These are phyloP conservation scores for Phanerodontia chrysosporium DNA, from an alignment of 768 basidiomycete genomes.

Conservation along the genomic window DNA sequence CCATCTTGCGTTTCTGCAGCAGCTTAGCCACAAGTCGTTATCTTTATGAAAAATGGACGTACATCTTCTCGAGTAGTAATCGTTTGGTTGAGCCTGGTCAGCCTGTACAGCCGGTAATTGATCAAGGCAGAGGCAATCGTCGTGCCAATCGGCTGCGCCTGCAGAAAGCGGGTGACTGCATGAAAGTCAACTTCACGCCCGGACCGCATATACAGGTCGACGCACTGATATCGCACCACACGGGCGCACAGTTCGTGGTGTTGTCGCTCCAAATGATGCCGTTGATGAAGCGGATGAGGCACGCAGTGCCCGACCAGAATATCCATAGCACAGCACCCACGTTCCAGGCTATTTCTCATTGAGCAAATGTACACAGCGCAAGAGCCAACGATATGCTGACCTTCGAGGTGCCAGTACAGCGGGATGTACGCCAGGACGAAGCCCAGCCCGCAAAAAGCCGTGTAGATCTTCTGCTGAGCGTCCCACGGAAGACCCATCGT, in stretches of 20 bases:
- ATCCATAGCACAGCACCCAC: slow-evolving; percentile 73
- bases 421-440: slow-evolving; percentile 43
- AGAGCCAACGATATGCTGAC: slow-evolving; percentile 20
- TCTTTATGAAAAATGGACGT: background rate
- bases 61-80: slow-evolving; percentile 23
- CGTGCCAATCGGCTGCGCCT: slow-evolving; percentile 33
- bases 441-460: background rate
- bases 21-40: too few relatives aligned
- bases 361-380: background rate
- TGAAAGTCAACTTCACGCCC: background rate
- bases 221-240: slow-evolving; percentile 58
- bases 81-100: slow-evolving; percentile 30
- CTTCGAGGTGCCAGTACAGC: slow-evolving; percentile 54
- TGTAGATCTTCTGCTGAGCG: background rate
- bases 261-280: slow-evolving; percentile 67
- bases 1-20: slow-evolving; percentile 21
- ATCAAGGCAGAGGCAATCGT: slow-evolving; percentile 40
- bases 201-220: background rate
- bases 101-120: slow-evolving; percentile 44
- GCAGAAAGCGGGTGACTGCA: slow-evolving; percentile 35
- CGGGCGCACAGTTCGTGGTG: slow-evolving; percentile 39
- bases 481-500: background rate
- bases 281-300: slow-evolving; percentile 62
- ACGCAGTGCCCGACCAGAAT: slow-evolving; percentile 56
- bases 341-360: slow-evolving; percentile 47